Evolutionary conservation across 208 protist genomes (phyloP), one percentile per base, ranked within the genome.

Genomic region (Acanthamoeba rhysodes): DNA sequence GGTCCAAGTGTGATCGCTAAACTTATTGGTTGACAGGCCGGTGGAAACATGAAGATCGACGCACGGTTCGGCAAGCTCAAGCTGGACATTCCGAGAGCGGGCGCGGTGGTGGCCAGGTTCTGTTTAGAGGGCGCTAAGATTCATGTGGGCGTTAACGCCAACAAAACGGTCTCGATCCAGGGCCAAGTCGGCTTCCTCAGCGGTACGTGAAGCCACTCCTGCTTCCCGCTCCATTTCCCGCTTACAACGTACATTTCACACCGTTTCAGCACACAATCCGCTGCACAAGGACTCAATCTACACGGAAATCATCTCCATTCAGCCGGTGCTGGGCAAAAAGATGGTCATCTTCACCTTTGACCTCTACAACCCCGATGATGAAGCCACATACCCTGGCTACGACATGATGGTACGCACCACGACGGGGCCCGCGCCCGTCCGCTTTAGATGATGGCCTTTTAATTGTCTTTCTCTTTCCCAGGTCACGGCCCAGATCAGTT

Each of bases 311-410:
- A 88, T 88, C 18, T 88, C 80, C 27, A 88, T 88, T 12, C 80
- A 88, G 53, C 80, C 80, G 2, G 50, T 88, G 0, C 59, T 78
- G 20, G 87, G 87, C 34, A 93, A 93, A 59, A 93, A 93, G 64
- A 93, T 93, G 87, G 87, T 93, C 64, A 78, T 76, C 64, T 93
- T 93, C 62, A 50, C 62, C 24, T 76, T 93, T 24, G 37, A 93
- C 20, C 55, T 76, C 37, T 93, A 76, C 14, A 93, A 93, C 41
- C 37, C 87, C n/a, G 87, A 93, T 0, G 87, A 93, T n/a, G 55
- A 78, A 45, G 53, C 45, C 80, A 64, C 50, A 22, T 88, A 88
- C 20, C 80, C 80, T 8, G 80, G 80, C 53, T 88, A 88, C 53
- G 80, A 88, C 24, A 88, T 88, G 80, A 88, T 41, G 80, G 80